Percentiles rank a stretch among this genome's conserved stretches.
phyloP scores from a whole-genome alignment of 768 basidiomycete genomes.

The Psilocybe tampanensis region DNA sequence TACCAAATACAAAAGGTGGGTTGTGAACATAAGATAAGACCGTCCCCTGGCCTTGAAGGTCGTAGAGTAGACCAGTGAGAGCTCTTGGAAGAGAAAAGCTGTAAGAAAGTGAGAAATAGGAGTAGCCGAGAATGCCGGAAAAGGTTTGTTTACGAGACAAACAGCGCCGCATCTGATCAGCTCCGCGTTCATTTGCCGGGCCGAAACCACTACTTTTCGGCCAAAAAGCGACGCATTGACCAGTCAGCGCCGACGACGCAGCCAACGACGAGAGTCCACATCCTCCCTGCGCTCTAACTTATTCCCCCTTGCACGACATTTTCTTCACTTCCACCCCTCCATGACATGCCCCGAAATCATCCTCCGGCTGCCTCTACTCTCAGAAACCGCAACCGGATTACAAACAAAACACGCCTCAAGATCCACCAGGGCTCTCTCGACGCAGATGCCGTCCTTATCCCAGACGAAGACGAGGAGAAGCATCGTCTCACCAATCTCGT shows the following conservation, averaged over 20 bases:
- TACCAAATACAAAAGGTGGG: conserved; percentile 11
- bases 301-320: conserved; percentile 32
- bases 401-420: conserved; percentile 89
- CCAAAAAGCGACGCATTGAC: conserved; percentile 61
- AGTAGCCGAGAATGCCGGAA: conserved; percentile 20
- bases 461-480: conserved; percentile 87
- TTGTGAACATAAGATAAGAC: conserved; percentile 3
- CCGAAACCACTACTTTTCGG: conserved; percentile 64
- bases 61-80: conserved; percentile 1
- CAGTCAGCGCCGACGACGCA: conserved; percentile 52
- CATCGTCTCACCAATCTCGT: conserved; percentile 73
- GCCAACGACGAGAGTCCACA: conserved; percentile 46
- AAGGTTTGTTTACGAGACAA: conserved; percentile 41
- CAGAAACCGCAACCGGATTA: conserved; percentile 88
- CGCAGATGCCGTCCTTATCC: conserved; percentile 75
- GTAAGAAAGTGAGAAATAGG: conserved; percentile 2
- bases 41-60: not conserved
- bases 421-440: conserved; percentile 83
- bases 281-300: conserved; percentile 34
- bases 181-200: conserved; percentile 47
- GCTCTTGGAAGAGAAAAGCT: conserved; percentile 1
- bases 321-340: conserved; percentile 47
- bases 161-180: conserved; percentile 35
- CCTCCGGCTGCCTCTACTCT: conserved; percentile 77
- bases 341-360: conserved; percentile 88